Conservation (phyloP, 106 monocot species). For the Amphibolis antarctica region DNA sequence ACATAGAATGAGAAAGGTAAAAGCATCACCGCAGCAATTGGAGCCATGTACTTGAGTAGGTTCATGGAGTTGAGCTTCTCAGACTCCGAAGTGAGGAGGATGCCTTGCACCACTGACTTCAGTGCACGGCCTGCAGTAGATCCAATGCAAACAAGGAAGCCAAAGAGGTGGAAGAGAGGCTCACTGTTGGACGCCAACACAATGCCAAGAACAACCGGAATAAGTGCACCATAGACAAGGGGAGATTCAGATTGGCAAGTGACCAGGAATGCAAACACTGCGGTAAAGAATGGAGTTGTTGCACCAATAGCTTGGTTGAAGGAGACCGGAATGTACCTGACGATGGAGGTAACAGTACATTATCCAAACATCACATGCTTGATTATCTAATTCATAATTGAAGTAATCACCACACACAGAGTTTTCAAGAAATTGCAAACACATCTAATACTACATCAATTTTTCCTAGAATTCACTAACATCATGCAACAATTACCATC, state of each 20-base stretch:
- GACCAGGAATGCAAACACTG: slow-evolving; percentile 21
- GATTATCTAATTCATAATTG: no score
- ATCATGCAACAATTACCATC: no score
- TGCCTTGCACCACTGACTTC: slow-evolving; percentile 22
- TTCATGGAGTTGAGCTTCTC: slow-evolving; percentile 31
- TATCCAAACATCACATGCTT: no score
- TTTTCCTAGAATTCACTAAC: no score
- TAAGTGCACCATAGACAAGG: slow-evolving; percentile 12
- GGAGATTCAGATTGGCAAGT: slow-evolving; percentile 15
- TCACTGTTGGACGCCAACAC: slow-evolving; percentile 25
- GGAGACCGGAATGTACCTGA: slow-evolving; percentile 20
- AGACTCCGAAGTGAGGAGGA: slow-evolving; percentile 18
- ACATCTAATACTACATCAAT: no score
- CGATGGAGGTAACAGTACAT: no score
- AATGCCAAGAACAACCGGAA: slow-evolving; percentile 24
- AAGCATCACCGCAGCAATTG: slow-evolving; percentile 23
- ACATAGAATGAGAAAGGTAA: slow-evolving; percentile 14
- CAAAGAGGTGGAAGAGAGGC: slow-evolving; percentile 27
- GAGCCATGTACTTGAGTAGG: slow-evolving; percentile 27
- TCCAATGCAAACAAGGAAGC: slow-evolving; percentile 25
- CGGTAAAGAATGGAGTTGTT: slow-evolving; percentile 28
- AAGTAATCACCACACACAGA: no score
- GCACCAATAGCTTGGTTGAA: slow-evolving; percentile 29
- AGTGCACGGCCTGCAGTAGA: slow-evolving; percentile 24
- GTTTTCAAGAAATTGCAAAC: no score